Evolutionary conservation across 352 stramenopile species (phyloP).

Genomic region (Pythium grandisporangium): DNA sequence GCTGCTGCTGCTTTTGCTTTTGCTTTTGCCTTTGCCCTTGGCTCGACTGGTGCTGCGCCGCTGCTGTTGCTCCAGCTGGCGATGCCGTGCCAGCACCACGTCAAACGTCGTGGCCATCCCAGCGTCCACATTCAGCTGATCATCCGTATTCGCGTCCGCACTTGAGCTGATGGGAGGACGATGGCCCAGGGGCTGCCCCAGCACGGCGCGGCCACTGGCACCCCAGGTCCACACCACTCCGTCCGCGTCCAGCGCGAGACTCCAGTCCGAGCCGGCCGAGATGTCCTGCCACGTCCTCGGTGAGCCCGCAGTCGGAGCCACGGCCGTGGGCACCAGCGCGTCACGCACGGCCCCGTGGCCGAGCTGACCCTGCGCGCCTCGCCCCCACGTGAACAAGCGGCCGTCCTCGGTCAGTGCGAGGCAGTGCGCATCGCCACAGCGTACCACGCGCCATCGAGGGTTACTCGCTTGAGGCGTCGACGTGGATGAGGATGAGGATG

Average conservation of each 20-base stretch:
- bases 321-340: slow-evolving; percentile 19
- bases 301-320: slow-evolving; percentile 2
- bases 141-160: too few species aligned
- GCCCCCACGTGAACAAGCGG: slow-evolving; percentile 66
- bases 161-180: too few species aligned
- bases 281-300: slow-evolving; percentile 27
- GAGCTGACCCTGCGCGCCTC: slow-evolving; percentile 70
- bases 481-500: too few species aligned
- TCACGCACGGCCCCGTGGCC: slow-evolving; percentile 44
- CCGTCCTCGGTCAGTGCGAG: slow-evolving; percentile 43
- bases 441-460: slow-evolving; percentile 26
- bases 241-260: slow-evolving; percentile 50
- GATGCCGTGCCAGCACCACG: slow-evolving; percentile 31
- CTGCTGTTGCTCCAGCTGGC: slow-evolving; percentile 9
- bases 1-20: too few species aligned
- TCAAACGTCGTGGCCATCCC: slow-evolving; percentile 20
- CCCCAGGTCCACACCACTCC: slow-evolving; percentile 82
- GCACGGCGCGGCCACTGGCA: slow-evolving; percentile 44
- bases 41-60: too few species aligned
- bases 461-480: not conserved
- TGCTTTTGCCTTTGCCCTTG: too few species aligned
- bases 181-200: too few species aligned
- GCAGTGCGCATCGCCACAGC: slow-evolving; percentile 75
- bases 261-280: slow-evolving; percentile 67
- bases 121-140: too few species aligned